A percentile compares a stretch with the other conserved stretches of the same genome.
Conservation (phyloP, 495 filamentous ascomycete species). For the Aspergillus hancockii region DNA sequence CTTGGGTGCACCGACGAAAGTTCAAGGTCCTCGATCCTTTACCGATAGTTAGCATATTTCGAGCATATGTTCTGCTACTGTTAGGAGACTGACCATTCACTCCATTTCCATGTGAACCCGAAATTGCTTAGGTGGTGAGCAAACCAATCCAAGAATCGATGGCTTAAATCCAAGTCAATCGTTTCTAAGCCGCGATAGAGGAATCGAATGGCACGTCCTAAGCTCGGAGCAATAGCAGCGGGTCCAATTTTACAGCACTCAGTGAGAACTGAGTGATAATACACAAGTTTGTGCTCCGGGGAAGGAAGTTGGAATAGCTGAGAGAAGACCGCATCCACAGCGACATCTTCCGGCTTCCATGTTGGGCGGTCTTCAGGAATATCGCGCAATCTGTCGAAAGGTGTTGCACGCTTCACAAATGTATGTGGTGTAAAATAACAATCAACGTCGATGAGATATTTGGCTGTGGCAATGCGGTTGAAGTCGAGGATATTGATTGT, state of each 20-base stretch:
- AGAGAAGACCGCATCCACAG: conserved; percentile 94
- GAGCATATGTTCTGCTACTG: background rate
- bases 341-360: conserved; percentile 98
- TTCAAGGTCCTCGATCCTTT: conserved; percentile 76
- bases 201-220: conserved; percentile 91
- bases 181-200: conserved; percentile 76
- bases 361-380: conserved; percentile 62
- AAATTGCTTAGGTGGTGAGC: conserved; percentile 98
- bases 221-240: conserved; percentile 90
- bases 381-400: conserved; percentile 85
- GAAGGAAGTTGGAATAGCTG: conserved; percentile 86
- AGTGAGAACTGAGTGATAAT: conserved; percentile 92
- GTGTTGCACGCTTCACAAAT: conserved; percentile 89
- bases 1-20: conserved; percentile 76
- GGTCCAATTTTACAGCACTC: conserved; percentile 95
- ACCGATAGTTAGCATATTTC: conserved; percentile 12
- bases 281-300: conserved; percentile 91
- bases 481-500: conserved; percentile 93
- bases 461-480: conserved; percentile 84
- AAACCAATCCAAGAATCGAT: conserved; percentile 97
- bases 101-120: conserved; percentile 99
- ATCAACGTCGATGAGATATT: conserved; percentile 89
- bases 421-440: conserved; percentile 87
- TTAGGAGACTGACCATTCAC: conserved; percentile 70
- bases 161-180: conserved; percentile 83